Percentiles rank a stretch among this genome's conserved stretches.
phyloP scores from a whole-genome alignment of 345 rosid species.

The Kandelia obovata region DNA sequence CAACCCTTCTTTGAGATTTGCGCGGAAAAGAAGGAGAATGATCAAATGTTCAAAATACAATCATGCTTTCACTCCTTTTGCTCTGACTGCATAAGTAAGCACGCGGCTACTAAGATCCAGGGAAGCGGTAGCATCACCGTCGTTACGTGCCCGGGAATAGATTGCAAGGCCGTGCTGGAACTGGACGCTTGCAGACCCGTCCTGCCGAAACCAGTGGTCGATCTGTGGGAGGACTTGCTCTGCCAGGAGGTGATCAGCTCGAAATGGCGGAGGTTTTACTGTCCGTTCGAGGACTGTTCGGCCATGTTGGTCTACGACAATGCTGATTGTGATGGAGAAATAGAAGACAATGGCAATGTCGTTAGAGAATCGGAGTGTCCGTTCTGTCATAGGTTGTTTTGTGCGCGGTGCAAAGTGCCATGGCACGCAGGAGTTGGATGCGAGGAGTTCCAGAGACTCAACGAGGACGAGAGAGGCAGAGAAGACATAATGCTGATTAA shows the following conservation, averaged over 20 bases:
- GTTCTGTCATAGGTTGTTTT: conserved; percentile 53
- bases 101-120: conserved; percentile 38
- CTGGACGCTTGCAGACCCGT: conserved; percentile 39
- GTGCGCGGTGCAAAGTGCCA: conserved; percentile 36
- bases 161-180: conserved; percentile 42
- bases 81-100: conserved; percentile 44
- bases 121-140: conserved; percentile 14
- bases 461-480: conserved; percentile 34
- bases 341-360: conserved; percentile 12
- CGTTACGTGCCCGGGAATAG: conserved; percentile 52
- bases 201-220: conserved; percentile 41
- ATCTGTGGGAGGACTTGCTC: conserved; percentile 50
- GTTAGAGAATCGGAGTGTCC: conserved; percentile 66
- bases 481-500: conserved; percentile 42
- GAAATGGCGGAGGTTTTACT: conserved; percentile 39
- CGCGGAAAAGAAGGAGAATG: conserved; percentile 36
- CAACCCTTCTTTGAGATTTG: conserved; percentile 52
- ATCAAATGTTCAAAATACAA: conserved; percentile 35
- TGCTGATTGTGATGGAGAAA: conserved; percentile 1
- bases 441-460: conserved; percentile 29
- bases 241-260: conserved; percentile 39
- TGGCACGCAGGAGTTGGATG: conserved; percentile 45
- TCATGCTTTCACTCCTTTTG: conserved; percentile 54
- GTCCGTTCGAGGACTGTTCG: conserved; percentile 75
- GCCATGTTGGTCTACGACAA: conserved; percentile 40